phyloP scores from a whole-genome alignment of 1,284 basidiomycete species.

The Phellinidium pouzarii region DNA sequence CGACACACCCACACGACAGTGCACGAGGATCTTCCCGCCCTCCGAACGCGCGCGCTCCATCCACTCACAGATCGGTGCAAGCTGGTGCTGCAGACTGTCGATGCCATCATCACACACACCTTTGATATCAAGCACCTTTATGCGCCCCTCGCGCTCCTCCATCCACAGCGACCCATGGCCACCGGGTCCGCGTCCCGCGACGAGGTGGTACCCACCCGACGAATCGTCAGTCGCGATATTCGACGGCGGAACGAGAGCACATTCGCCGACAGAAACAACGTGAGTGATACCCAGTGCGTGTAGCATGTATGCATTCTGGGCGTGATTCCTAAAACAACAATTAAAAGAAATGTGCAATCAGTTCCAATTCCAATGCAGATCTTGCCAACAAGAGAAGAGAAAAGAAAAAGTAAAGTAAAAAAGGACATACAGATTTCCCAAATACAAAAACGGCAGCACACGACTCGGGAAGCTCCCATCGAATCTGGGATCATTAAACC shows the following conservation, averaged over 20 bases:
- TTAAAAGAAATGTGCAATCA: neutral
- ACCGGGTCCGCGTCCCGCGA: slow-evolving; percentile 39
- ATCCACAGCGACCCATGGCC: slow-evolving; percentile 76
- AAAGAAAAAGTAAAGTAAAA: slow-evolving; percentile 18
- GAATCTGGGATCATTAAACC: slow-evolving; percentile 91
- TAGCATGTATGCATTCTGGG: slow-evolving; percentile 92
- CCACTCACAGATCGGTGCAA: slow-evolving; percentile 86
- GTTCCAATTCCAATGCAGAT: neutral
- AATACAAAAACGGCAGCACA: slow-evolving; percentile 90
- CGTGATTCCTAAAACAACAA: slow-evolving; percentile 64
- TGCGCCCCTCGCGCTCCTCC: slow-evolving; percentile 80
- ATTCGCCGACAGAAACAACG: slow-evolving; percentile 95
- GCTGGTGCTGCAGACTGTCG: slow-evolving; percentile 84
- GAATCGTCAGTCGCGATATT: slow-evolving; percentile 25
- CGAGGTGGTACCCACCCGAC: slow-evolving; percentile 32
- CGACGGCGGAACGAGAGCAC: slow-evolving; percentile 71
- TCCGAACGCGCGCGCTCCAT: slow-evolving; percentile 79
- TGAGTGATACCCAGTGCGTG: slow-evolving; percentile 95
- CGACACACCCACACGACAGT: slow-evolving; percentile 93
- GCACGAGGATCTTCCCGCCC: slow-evolving; percentile 89
- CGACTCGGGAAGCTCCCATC: slow-evolving; percentile 95
- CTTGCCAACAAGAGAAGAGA: no score
- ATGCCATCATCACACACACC: slow-evolving; percentile 93
- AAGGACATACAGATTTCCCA: slow-evolving; percentile 81
- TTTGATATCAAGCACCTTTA: slow-evolving; percentile 85